phyloP scores from a whole-genome alignment of 2,329 filamentous ascomycete genomes.

The Botrytis hyacinthi region DNA sequence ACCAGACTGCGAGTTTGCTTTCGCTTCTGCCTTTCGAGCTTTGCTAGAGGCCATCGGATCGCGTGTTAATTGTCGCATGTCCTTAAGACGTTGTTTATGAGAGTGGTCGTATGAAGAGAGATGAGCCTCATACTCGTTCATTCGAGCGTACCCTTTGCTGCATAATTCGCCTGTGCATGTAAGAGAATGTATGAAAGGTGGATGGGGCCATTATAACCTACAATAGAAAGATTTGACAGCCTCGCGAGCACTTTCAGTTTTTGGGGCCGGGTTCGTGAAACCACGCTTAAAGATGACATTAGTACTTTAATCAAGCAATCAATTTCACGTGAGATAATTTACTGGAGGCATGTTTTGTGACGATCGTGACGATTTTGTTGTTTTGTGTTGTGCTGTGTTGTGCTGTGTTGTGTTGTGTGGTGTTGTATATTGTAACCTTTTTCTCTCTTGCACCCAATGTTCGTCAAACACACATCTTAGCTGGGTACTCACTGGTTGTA shows the following conservation, averaged over 20 bases:
- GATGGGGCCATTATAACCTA: slow-evolving; percentile 26
- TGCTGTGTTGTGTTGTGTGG: not conserved
- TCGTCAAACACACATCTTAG: slow-evolving; percentile 5
- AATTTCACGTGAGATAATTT: slow-evolving; percentile 32
- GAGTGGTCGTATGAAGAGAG: slow-evolving; percentile 93
- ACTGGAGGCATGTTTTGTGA: slow-evolving; percentile 54
- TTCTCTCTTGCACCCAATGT: not conserved
- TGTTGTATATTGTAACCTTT: not conserved
- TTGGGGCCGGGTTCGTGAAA: slow-evolving; percentile 47
- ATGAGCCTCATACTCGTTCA: slow-evolving; percentile 95
- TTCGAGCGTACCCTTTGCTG: slow-evolving; percentile 89
- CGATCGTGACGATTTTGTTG: not conserved
- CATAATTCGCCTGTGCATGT: slow-evolving; percentile 63
- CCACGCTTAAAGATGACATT: slow-evolving; percentile 42
- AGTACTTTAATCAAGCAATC: not conserved
- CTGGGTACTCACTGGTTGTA: not conserved
- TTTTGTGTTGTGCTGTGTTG: not conserved
- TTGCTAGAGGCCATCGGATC: slow-evolving; percentile 64
- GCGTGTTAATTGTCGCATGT: slow-evolving; percentile 81
- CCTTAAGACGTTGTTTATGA: slow-evolving; percentile 85
- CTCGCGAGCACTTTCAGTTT: slow-evolving; percentile 66
- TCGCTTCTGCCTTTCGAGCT: slow-evolving; percentile 67
- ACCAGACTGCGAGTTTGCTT: slow-evolving; percentile 58
- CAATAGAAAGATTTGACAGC: slow-evolving; percentile 81
- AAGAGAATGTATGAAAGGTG: slow-evolving; percentile 15